A percentile compares a stretch with the other conserved stretches of the same genome.
Conservation (phyloP, 441 rosid species). For the Erodium chrysanthum region DNA sequence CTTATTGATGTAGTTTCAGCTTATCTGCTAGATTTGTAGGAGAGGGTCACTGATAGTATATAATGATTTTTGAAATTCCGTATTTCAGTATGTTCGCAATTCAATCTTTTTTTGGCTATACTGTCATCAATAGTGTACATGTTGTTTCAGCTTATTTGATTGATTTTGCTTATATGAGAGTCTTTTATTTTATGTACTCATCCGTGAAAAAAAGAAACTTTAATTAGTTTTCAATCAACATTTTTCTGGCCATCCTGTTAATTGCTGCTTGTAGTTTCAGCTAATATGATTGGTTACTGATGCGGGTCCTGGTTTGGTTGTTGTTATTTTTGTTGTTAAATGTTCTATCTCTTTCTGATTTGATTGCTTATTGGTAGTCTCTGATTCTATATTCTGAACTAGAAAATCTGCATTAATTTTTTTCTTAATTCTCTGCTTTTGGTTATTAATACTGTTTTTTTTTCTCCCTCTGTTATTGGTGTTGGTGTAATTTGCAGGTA, state of each 20-base stretch:
- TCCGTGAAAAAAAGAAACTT: neutral
- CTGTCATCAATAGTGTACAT: neutral
- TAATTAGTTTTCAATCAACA: neutral
- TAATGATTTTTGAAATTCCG: neutral
- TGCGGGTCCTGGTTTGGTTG: neutral
- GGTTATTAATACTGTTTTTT: neutral
- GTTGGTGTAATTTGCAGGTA: conserved; percentile 6
- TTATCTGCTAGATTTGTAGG: neutral
- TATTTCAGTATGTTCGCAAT: neutral
- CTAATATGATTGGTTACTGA: neutral
- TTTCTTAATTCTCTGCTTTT: neutral
- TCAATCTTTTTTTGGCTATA: neutral
- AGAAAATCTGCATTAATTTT: neutral
- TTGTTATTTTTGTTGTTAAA: too few relatives aligned
- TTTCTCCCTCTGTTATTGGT: neutral
- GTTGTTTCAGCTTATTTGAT: neutral
- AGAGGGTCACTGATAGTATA: neutral
- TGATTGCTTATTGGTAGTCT: neutral
- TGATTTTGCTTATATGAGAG: neutral
- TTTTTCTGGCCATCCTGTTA: neutral
- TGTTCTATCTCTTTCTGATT: neutral
- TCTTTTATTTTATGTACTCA: neutral
- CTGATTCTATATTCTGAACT: neutral
- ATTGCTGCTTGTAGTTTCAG: neutral
- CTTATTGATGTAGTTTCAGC: neutral